Base-by-base conservation (phyloP, 352 stramenopile species). In the Globisporangium spinosum region DNA sequence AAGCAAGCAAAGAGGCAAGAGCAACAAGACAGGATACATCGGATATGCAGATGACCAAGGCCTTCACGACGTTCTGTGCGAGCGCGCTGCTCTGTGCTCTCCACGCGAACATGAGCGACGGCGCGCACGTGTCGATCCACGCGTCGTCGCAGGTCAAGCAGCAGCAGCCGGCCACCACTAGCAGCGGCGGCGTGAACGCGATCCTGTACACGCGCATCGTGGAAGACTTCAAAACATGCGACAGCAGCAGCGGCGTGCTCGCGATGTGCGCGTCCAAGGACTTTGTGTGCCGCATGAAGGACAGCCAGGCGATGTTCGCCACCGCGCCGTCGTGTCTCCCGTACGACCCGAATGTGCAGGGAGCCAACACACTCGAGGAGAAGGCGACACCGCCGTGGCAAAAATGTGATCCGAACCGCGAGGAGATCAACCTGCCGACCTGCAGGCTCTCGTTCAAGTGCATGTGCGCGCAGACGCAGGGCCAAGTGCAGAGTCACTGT, bases 201-300 rank as follows among this genome's bases (percentile, higher is more conserved):
- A 59, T 77, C 72, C 54, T 75, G 54, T 67, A 63, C 51, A 72
- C 72, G n/a, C 73, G 77, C 51, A 71, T 87, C 15, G 73, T 87
- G 35, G 43, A 45, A 1, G 75, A 83, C 64, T 69, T 63, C 51
- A 61, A 64, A 3, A 27, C 55, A 20, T 87, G 78, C 62, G 68
- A 69, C 29, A 76, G 64, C 43, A 62, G 62, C 6, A 69, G 61
- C 54, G 62, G 60, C 35, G 64, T 67, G 7, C 35, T 82, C 12
- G 45, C 77, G 43, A 87, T 87, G 75, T 87, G 78, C 53, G 72
- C 75, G 25, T 81, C 69, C 22, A 74, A 75, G 9, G 60, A 75
- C 66, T 81, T 75, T 54, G 78, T 84, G 27, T 87, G 78, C 69
- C 74, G 78, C 61, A 84, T 87, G 77, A 70, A 79, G 25, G 56